These are phyloP conservation scores for Ascochyta clinopodiicola DNA, from an alignment of 2,329 filamentous ascomycete genomes.

Conservation along the genomic window DNA sequence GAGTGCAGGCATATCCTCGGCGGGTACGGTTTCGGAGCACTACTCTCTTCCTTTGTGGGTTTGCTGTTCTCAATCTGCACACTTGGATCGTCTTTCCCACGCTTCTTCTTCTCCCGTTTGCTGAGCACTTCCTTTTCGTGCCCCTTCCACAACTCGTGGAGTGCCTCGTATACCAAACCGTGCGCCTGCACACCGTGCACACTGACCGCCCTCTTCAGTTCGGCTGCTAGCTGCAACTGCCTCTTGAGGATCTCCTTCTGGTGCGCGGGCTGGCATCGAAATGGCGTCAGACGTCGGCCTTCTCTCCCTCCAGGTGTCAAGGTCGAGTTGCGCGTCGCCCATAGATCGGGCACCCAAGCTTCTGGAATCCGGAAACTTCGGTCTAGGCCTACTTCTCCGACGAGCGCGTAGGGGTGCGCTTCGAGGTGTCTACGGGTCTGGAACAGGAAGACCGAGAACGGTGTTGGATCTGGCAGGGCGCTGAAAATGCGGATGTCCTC, in stretches of 20 bases:
- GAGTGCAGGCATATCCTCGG: constrained; percentile 93
- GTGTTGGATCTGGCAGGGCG: constrained; percentile 65
- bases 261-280: constrained; percentile 72
- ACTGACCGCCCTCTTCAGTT: constrained; percentile 69
- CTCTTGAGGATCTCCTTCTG: constrained; percentile 70
- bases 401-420: constrained; percentile 67
- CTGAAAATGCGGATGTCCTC: constrained; percentile 53
- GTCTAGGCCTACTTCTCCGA: constrained; percentile 81
- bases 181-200: constrained; percentile 80
- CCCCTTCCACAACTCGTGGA: constrained; percentile 73
- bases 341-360: constrained; percentile 56
- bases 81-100: constrained; percentile 23
- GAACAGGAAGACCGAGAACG: constrained; percentile 64
- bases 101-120: constrained; percentile 59
- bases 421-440: constrained; percentile 64
- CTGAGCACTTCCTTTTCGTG: constrained; percentile 68
- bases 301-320: constrained; percentile 75
- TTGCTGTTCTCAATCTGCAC: constrained; percentile 11
- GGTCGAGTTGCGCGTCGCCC: constrained; percentile 52
- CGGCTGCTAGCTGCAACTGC: constrained; percentile 74
- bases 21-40: constrained; percentile 69
- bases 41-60: constrained; percentile 6
- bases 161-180: constrained; percentile 70
- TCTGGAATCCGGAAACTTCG: constrained; percentile 77
- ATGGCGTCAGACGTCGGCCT: constrained; percentile 70